These are phyloP conservation scores for Suillus spraguei DNA, from an alignment of 768 basidiomycete genomes.

Conservation along the genomic window DNA sequence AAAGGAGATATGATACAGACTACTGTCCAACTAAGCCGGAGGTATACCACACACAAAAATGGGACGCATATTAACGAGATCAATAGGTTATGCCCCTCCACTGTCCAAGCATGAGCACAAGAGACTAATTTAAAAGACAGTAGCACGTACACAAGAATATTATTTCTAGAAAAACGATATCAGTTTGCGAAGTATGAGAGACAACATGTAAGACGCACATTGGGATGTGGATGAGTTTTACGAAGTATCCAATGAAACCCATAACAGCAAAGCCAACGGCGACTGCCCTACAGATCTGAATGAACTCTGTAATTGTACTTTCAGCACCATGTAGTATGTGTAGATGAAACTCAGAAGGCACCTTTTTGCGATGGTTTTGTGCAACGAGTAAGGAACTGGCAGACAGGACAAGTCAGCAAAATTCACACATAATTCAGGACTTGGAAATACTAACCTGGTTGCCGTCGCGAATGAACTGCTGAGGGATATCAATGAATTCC, in stretches of 20 bases:
- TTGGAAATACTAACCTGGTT: conserved; percentile 68
- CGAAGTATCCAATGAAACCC: conserved; percentile 99
- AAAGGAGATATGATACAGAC: conserved; percentile 22
- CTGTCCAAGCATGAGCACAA: conserved; percentile 44
- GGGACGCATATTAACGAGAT: conserved; percentile 18
- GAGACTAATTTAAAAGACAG: neutral
- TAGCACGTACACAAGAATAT: conserved; percentile 90
- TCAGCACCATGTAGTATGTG: conserved; percentile 9
- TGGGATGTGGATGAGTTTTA: conserved; percentile 97
- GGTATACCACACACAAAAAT: conserved; percentile 15
- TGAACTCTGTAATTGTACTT: conserved; percentile 65
- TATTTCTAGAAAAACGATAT: conserved; percentile 63
- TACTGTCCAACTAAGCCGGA: conserved; percentile 18
- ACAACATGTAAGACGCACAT: conserved; percentile 62
- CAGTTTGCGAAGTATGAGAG: conserved; percentile 18
- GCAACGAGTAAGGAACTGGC: conserved; percentile 93
- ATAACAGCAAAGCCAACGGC: conserved; percentile 98
- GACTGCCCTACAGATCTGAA: conserved; percentile 94
- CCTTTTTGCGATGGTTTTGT: conserved; percentile 97
- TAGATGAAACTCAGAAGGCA: conserved; percentile 35
- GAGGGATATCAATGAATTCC: conserved; percentile 90
- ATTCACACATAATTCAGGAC: neutral
- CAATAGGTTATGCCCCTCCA: conserved; percentile 66
- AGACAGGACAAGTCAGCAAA: conserved; percentile 16
- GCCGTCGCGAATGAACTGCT: conserved; percentile 91